Evolutionary conservation across 352 stramenopile genomes (phyloP).

Genomic region (Globisporangium acanthophoron): DNA sequence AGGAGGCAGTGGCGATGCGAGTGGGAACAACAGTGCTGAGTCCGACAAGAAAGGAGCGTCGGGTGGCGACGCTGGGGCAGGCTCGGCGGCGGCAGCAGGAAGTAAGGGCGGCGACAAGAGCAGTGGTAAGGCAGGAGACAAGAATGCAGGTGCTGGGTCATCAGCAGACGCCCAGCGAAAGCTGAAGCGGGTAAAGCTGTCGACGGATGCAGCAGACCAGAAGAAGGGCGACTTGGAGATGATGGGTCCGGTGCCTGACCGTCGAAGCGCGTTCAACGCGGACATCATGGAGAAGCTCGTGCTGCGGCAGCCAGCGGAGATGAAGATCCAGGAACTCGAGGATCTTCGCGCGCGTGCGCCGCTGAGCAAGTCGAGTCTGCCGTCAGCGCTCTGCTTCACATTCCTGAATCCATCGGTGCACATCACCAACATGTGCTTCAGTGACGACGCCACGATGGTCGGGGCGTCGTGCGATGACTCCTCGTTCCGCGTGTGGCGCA

Average conservation of each 20-base stretch:
- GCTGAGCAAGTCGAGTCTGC: conserved; percentile 46
- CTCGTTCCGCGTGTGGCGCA: conserved; percentile 78
- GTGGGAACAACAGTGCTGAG: conserved; percentile 14
- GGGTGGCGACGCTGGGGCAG: conserved; percentile 17
- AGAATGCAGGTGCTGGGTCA: not conserved
- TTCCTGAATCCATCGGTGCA: conserved; percentile 72
- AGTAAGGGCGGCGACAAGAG: conserved; percentile 37
- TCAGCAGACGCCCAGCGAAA: conserved; percentile 44
- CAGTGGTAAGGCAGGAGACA: conserved; percentile 14
- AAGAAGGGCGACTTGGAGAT: conserved; percentile 56
- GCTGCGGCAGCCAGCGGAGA: conserved; percentile 51
- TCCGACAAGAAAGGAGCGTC: conserved; percentile 41
- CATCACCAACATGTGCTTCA: conserved; percentile 83
- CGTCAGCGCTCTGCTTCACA: conserved; percentile 74
- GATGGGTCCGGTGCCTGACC: conserved; percentile 58
- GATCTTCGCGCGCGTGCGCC: conserved; percentile 48
- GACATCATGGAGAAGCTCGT: conserved; percentile 80
- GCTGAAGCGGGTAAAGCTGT: conserved; percentile 48
- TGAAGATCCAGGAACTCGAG: conserved; percentile 66
- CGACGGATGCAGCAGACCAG: conserved; percentile 23
- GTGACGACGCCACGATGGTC: conserved; percentile 70
- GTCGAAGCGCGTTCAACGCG: conserved; percentile 59
- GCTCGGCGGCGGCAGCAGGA: conserved; percentile 2
- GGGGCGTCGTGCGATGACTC: conserved; percentile 65
- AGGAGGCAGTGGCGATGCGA: conserved; percentile 10